A percentile compares a stretch with the other conserved stretches of the same genome.
phyloP scores from a whole-genome alignment of 305 asterid species.

The Solanum chacoense region DNA sequence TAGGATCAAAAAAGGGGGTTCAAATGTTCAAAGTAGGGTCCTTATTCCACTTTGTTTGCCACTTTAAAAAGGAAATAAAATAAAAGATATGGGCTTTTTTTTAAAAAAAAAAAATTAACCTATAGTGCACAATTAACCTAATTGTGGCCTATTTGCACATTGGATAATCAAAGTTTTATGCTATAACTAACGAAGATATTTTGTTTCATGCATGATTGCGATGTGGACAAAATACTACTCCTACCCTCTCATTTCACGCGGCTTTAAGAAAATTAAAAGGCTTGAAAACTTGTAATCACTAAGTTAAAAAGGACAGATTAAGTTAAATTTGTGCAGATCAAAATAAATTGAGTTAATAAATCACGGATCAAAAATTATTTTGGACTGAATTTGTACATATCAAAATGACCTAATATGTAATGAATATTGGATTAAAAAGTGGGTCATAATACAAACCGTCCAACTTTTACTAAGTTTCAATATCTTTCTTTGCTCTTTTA shows the following conservation, averaged over 20 bases:
- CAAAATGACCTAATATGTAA: no score
- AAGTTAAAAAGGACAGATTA: not conserved
- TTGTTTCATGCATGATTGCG: not conserved
- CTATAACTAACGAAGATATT: not conserved
- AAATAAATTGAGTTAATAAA: not conserved
- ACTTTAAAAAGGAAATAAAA: constrained; percentile 1
- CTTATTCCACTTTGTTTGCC: constrained; percentile 24
- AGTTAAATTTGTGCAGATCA: not conserved
- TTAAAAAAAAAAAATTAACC: not conserved
- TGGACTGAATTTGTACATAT: no score
- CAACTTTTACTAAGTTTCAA: no score
- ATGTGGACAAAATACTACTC: not conserved
- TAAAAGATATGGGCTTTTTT: not conserved
- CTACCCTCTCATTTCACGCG: not conserved
- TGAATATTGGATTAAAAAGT: no score
- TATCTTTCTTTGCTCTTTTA: not conserved
- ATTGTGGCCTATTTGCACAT: not conserved
- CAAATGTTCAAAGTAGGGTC: constrained; percentile 15
- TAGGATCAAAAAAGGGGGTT: constrained; percentile 4
- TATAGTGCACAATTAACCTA: not conserved
- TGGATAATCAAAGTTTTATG: not conserved
- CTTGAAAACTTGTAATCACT: not conserved
- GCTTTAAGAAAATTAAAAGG: not conserved
- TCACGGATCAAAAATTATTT: not conserved
- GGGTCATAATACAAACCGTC: not conserved